Base-by-base conservation (phyloP, 2,329 filamentous ascomycete species). In the Colletotrichum cordylinicola region DNA sequence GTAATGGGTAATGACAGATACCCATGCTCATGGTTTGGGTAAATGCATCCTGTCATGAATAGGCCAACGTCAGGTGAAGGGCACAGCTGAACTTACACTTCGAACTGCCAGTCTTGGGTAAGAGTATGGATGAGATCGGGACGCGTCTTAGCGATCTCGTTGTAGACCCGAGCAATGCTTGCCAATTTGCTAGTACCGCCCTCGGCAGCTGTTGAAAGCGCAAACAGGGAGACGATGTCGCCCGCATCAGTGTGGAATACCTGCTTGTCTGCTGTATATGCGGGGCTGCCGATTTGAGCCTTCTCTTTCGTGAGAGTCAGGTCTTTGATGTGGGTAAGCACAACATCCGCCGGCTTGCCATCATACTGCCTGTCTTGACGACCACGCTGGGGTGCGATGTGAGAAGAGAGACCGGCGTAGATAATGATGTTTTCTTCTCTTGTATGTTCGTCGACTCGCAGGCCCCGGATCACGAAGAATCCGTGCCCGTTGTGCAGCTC, bases 271-370 rank as follows among this genome's bases (percentile, higher is more conserved):
- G 89, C 85, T 0, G 90, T 92, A 80, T 91, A 92, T 0, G 90
- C 90, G 0, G 91, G 91, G 2, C 88, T 87, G 5, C 91, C 90
- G 61, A 93, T 92, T n/a, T 83, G 80, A 2, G 70, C 75, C 16
- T 78, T 73, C 9, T 83, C 82, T 9, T 81, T 77, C 2, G 84
- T 80, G 10, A 81, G 79, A 2, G 82, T 86, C 9, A 94, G 83
- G 77, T 94, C 92, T 80, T 91, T 93, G 83, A 94, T 91, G 77
- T 94, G 92, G 4, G 87, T 85, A 4, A 92, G 81, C 5, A 91
- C 87, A 0, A 91, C 88, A 61, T 91, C 89, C 3, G 87, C 88
- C 0, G 85, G 83, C 27, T 83, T 79, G 24, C 87, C 88, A 4
- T 87, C 78, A 72, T 83, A 85, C 29, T 84, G 84, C 65, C 84